Evolutionary conservation across 371 early-diverging fungal species (phyloP), one percentile per base, ranked within the genome.

Genomic region (Lichtheimia ramosa): DNA sequence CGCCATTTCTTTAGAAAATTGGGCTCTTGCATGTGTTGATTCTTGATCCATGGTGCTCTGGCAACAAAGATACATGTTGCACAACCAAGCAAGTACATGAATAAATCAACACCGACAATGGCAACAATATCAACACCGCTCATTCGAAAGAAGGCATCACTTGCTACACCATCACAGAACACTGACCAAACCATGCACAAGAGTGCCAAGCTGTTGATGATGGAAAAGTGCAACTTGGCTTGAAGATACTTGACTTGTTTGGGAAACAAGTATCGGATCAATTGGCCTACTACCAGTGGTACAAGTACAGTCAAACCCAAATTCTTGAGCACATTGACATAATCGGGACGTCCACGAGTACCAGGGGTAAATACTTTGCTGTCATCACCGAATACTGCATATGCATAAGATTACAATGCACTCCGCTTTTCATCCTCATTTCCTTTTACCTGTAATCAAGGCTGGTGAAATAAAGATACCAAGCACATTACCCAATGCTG

Each of bases 101-200:
- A 62, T 0, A 83, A 74, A 52, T 84, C 76, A 6, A 88, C 71
- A 42, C 79, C 70, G 13, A 85, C 73, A 43, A 88, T 78, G 28
- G 87, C 83, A 28, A 86, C 75, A 28, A 87, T 75, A 61, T 83
- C 84, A 0, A 81, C 76, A 1, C 81, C 81, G 15, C 69, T 66
- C 48, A 83, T 74, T 13, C 65, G 62, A 13, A 73, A 59, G 27
- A 79, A 83, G 2, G 86, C 79, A 59, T 86, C 58, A 53, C 80
- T 82, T 10, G 83, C 67, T 41, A 89, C 88, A 15, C 89, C 85
- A 69, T 91, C 89, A 68, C 88, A 86, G 58, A 91, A 89, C 7
- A 89, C 86, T 34, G 83, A 82, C 86, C 87, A 91, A 16, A 91
- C 89, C 21, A 91, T 73, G 54, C 81, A 70, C 49, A 91, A 61